Evolutionary conservation across 768 basidiomycete species (phyloP).

Genomic region (Russula virescens): DNA sequence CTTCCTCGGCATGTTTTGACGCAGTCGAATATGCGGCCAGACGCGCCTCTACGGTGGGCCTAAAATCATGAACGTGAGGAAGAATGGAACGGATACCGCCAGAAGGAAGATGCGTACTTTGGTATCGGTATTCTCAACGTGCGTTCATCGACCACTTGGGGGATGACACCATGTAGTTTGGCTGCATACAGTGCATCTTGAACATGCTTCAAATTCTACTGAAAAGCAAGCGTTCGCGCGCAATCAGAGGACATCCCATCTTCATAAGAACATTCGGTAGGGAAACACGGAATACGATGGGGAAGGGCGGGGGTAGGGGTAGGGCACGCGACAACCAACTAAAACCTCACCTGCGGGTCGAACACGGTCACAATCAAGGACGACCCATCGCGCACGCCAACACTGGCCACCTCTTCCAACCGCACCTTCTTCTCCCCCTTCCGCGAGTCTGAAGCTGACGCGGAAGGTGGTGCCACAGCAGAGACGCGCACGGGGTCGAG

Average conservation of each 20-base stretch:
- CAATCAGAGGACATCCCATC: background rate
- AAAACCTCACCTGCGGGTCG: conserved; percentile 59
- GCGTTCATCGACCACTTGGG: conserved; percentile 61
- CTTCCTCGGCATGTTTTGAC: conserved; percentile 64
- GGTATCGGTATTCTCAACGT: conserved; percentile 79
- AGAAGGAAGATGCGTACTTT: conserved; percentile 40
- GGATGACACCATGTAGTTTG: conserved; percentile 64
- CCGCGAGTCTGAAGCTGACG: background rate
- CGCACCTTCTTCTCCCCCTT: conserved; percentile 28
- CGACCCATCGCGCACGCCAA: conserved; percentile 75
- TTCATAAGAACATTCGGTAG: background rate
- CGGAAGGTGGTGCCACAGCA: conserved; percentile 28
- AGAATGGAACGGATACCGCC: background rate
- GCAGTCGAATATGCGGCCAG: conserved; percentile 49
- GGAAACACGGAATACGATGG: background rate
- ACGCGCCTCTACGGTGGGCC: conserved; percentile 73
- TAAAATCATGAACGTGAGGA: conserved; percentile 28
- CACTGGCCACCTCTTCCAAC: conserved; percentile 70
- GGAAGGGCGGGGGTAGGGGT: too few relatives aligned
- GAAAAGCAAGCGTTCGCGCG: conserved; percentile 7
- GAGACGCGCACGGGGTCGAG: conserved; percentile 63
- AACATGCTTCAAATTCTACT: conserved; percentile 70
- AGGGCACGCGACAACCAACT: conserved; percentile 1
- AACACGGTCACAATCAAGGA: conserved; percentile 69
- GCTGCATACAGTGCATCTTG: conserved; percentile 74